A percentile compares a stretch with the other conserved stretches of the same genome.
Conservation (phyloP, 805 yeast genomes). For the Lipomyces lipofer region DNA sequence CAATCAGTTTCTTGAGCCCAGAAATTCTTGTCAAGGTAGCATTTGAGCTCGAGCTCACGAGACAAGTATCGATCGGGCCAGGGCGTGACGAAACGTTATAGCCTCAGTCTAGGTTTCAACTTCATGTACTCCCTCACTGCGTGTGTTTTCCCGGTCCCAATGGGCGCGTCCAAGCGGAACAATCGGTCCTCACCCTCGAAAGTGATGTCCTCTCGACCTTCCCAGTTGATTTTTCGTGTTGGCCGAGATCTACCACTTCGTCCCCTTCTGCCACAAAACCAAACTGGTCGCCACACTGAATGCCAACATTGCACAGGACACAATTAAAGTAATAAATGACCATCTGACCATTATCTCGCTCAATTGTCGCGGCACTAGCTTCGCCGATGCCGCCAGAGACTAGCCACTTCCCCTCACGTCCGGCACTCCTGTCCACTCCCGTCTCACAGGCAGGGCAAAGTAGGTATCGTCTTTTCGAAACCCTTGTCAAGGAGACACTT, state of each 20-base stretch:
- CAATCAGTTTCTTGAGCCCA: neutral
- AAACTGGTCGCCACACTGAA: conserved; percentile 5
- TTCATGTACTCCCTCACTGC: neutral
- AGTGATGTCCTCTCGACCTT: conserved; percentile 1
- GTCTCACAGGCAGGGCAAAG: too few relatives aligned
- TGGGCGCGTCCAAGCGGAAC: conserved; percentile 1
- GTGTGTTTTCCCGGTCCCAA: conserved; percentile 7
- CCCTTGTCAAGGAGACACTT: too few relatives aligned
- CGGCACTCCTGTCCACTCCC: too few relatives aligned
- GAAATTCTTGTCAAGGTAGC: neutral
- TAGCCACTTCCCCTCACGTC: too few relatives aligned
- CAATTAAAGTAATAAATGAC: neutral
- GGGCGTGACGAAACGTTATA: neutral
- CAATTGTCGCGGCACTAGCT: conserved; percentile 4
- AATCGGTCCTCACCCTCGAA: conserved; percentile 1
- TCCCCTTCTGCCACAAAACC: conserved; percentile 4
- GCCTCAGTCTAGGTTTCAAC: too few relatives aligned
- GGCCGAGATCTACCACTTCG: too few relatives aligned
- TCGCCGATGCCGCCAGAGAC: conserved; percentile 4
- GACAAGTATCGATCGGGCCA: neutral
- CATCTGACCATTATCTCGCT: neutral
- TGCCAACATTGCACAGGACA: neutral
- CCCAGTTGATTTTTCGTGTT: too few relatives aligned
- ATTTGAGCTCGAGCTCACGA: neutral
- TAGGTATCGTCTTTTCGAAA: too few relatives aligned